Conservation (phyloP, 768 basidiomycete genomes). For the Boletus sp. region DNA sequence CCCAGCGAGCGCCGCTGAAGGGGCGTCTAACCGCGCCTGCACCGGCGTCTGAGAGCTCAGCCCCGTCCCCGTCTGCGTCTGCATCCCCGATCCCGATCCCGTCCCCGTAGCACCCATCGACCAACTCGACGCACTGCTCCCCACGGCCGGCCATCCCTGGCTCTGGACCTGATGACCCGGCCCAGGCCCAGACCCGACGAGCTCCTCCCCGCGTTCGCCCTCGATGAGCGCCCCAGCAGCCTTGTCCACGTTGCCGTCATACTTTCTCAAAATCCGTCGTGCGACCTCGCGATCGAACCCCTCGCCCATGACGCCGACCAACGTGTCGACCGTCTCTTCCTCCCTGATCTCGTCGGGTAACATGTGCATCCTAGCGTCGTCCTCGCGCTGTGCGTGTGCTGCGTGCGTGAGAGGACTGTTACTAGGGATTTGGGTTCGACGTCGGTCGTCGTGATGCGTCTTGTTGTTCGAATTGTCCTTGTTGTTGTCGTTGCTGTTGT, state of each 20-base stretch:
- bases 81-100: not conserved
- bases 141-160: constrained; percentile 7
- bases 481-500: no score
- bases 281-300: constrained; percentile 44
- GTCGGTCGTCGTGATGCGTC: no score
- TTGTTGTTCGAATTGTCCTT: no score
- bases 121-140: constrained; percentile 1
- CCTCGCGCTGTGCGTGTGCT: not conserved
- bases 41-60: not conserved
- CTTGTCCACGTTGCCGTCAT: constrained; percentile 56
- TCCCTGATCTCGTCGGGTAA: constrained; percentile 27
- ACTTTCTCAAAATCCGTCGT: constrained; percentile 56
- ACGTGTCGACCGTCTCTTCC: constrained; percentile 31
- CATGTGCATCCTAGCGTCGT: constrained; percentile 15
- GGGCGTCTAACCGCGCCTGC: constrained; percentile 12
- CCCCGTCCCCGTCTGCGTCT: no score
- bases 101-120: not conserved
- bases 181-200: not conserved
- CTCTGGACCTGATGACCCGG: constrained; percentile 6
- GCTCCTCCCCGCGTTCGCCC: constrained; percentile 47
- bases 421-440: no score
- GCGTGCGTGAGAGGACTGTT: no score
- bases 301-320: constrained; percentile 41
- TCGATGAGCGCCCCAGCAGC: constrained; percentile 53
- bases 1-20: constrained; percentile 9